Conservation (phyloP, 352 stramenopile species). For the Phytophthora meadii region DNA sequence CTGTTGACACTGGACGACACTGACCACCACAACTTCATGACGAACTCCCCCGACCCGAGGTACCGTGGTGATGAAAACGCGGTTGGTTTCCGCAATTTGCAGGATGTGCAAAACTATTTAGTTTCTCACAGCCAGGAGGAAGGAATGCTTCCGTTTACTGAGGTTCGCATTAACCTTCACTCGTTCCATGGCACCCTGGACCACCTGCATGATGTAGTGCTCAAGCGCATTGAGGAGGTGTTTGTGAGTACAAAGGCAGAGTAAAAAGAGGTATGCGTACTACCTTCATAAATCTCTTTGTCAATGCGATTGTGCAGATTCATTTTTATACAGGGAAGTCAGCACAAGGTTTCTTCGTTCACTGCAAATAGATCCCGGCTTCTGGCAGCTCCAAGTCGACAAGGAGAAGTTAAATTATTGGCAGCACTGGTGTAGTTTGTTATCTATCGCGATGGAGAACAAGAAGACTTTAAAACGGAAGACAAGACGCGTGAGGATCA, state of each 20-base stretch:
- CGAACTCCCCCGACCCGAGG: conserved; percentile 81
- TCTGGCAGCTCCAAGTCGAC: no score
- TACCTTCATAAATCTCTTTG: no score
- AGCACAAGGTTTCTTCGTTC: neutral
- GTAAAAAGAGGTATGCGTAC: no score
- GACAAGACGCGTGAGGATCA: conserved; percentile 67
- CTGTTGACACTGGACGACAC: conserved; percentile 68
- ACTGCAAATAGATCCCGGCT: neutral
- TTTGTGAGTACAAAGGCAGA: conserved; percentile 37
- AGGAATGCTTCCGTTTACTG: conserved; percentile 68
- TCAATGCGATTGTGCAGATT: no score
- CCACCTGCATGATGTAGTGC: conserved; percentile 85
- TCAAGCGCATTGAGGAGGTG: conserved; percentile 85
- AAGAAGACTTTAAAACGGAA: conserved; percentile 37
- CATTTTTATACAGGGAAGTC: no score
- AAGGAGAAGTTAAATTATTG: no score
- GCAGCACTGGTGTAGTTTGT: no score
- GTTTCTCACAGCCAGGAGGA: conserved; percentile 51
- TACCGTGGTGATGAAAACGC: conserved; percentile 68
- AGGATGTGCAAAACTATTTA: conserved; percentile 83
- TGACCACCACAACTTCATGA: conserved; percentile 83
- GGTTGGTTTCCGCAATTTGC: conserved; percentile 76
- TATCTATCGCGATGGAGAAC: conserved; percentile 18
- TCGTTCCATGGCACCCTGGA: conserved; percentile 90
- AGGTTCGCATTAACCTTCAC: conserved; percentile 84